These are phyloP conservation scores for Teunomyces kruisii DNA, from an alignment of 805 yeast species.

Conservation along the genomic window DNA sequence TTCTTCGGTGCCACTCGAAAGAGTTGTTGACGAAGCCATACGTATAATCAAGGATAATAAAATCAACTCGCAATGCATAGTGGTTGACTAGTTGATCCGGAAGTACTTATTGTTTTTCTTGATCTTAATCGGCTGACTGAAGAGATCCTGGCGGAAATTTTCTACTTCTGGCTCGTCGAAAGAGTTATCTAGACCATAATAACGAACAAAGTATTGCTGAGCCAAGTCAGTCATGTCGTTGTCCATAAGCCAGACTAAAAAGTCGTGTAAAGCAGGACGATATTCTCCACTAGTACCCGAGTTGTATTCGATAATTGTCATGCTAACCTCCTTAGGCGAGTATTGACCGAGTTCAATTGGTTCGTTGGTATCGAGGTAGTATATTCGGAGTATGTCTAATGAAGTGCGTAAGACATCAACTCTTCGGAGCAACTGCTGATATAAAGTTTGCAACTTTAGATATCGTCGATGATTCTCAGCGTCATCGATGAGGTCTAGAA, in stretches of 20 bases:
- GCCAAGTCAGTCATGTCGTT: slow-evolving; percentile 9
- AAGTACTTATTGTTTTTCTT: neutral
- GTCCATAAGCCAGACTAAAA: slow-evolving; percentile 1
- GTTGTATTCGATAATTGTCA: neutral
- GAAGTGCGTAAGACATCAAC: slow-evolving; percentile 1
- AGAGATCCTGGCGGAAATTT: neutral
- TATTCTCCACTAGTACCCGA: slow-evolving; percentile 6
- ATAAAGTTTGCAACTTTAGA: neutral
- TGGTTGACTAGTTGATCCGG: slow-evolving; percentile 12
- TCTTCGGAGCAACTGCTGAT: neutral
- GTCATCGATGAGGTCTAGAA: slow-evolving; percentile 4
- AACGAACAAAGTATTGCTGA: slow-evolving; percentile 7
- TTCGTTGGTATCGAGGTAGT: slow-evolving; percentile 12
- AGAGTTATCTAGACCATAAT: slow-evolving; percentile 10
- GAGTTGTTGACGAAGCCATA: slow-evolving; percentile 28
- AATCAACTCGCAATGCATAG: slow-evolving; percentile 32
- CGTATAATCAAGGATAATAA: slow-evolving; percentile 19
- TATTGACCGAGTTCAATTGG: neutral
- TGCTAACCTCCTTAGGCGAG: slow-evolving; percentile 6
- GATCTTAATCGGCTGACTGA: neutral
- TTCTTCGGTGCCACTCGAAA: slow-evolving; percentile 21
- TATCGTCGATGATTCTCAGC: neutral
- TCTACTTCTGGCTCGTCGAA: neutral
- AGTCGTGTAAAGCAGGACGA: slow-evolving; percentile 1
- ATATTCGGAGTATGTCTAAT: slow-evolving; percentile 7